Percentiles rank a stretch among this genome's conserved stretches.
phyloP scores from a whole-genome alignment of 345 rosid species.

The Citrus inodora region DNA sequence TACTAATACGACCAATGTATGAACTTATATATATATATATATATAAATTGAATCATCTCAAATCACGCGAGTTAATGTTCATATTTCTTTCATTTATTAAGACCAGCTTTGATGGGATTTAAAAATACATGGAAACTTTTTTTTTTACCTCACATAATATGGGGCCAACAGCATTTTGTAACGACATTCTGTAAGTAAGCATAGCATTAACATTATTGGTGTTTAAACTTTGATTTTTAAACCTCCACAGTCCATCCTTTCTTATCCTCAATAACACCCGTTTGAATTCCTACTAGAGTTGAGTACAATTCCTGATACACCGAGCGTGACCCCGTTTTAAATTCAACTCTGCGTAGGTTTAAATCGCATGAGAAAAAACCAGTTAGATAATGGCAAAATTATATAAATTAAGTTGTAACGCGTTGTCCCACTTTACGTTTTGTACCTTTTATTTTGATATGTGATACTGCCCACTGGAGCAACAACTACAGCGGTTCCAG shows the following conservation, averaged over 20 bases:
- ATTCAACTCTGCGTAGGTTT: conserved; percentile 51
- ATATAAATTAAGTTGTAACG: background rate
- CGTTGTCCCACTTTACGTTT: background rate
- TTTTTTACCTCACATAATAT: too few relatives aligned
- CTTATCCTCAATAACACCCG: conserved; percentile 61
- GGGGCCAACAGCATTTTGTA: too few relatives aligned
- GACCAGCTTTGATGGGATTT: too few relatives aligned
- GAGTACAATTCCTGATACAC: conserved; percentile 49
- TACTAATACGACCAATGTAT: too few relatives aligned
- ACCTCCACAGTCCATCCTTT: conserved; percentile 63
- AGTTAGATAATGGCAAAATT: background rate
- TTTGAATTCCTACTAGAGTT: conserved; percentile 65
- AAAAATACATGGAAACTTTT: too few relatives aligned
- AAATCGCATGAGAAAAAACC: background rate
- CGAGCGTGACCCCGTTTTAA: conserved; percentile 37
- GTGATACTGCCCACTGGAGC: conserved; percentile 68
- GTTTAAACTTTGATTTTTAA: background rate
- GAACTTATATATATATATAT: too few relatives aligned
- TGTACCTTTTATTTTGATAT: conserved; percentile 49
- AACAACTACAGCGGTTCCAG: conserved; percentile 74
- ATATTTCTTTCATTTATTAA: too few relatives aligned
- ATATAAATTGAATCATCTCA: too few relatives aligned
- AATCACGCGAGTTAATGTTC: too few relatives aligned
- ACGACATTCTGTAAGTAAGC: background rate
- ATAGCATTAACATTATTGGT: background rate